These are phyloP conservation scores for Termitomyces sp. DNA, from an alignment of 768 basidiomycete species.

Conservation along the genomic window DNA sequence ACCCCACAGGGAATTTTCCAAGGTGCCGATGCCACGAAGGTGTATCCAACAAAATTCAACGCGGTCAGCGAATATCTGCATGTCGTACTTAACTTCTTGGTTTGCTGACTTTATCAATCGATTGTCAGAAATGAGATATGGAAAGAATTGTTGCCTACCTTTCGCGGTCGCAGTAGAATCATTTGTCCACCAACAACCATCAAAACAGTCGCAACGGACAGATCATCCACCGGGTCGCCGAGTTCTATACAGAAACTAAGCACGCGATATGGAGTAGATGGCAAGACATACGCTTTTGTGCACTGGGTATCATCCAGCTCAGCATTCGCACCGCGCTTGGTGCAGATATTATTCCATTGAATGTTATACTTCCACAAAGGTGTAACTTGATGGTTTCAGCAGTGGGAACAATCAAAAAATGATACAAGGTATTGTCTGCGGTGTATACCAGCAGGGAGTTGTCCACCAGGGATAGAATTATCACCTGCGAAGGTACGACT, in stretches of 20 bases:
- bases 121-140: neutral
- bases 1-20: conserved; percentile 98
- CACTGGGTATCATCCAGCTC: conserved; percentile 95
- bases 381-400: conserved; percentile 81
- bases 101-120: conserved; percentile 55
- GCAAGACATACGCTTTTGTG: conserved; percentile 78
- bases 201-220: conserved; percentile 90
- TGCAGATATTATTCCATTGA: conserved; percentile 82
- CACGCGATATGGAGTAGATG: neutral
- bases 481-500: conserved; percentile 68
- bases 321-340: conserved; percentile 84
- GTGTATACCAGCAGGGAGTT: conserved; percentile 95
- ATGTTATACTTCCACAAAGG: conserved; percentile 92
- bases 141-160: conserved; percentile 41
- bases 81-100: conserved; percentile 93
- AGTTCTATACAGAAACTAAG: conserved; percentile 53
- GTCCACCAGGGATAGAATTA: conserved; percentile 90
- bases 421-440: conserved; percentile 87
- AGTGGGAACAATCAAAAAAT: conserved; percentile 88
- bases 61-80: conserved; percentile 95
- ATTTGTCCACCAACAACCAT: conserved; percentile 94
- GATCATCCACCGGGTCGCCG: conserved; percentile 91
- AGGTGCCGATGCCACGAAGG: conserved; percentile 83
- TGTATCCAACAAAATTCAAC: conserved; percentile 99
- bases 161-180: conserved; percentile 84